Conservation (phyloP, 352 stramenopile genomes). For the Phytophthora sansomeana region DNA sequence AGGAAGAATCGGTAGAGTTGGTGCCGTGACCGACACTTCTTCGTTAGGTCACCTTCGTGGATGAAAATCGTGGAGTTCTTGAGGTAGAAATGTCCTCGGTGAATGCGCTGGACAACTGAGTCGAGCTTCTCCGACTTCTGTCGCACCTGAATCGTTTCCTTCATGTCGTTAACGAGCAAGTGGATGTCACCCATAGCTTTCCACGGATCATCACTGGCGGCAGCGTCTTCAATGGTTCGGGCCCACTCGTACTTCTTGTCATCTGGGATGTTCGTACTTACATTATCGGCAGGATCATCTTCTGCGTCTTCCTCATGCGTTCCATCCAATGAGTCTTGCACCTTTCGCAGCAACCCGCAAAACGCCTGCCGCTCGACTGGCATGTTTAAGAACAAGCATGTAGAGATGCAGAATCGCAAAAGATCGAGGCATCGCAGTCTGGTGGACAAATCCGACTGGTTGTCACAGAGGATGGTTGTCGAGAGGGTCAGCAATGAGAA, state of each 20-base stretch:
- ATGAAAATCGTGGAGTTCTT: constrained; percentile 96
- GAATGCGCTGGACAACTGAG: constrained; percentile 90
- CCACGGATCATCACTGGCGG: constrained; percentile 76
- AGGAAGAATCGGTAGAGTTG: constrained; percentile 90
- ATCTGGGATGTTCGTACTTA: neutral
- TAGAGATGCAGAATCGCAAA: constrained; percentile 83
- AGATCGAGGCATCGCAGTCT: constrained; percentile 86
- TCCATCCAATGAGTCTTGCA: constrained; percentile 65
- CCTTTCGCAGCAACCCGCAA: constrained; percentile 75
- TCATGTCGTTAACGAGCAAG: constrained; percentile 90
- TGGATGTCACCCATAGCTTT: constrained; percentile 91
- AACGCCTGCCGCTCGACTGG: constrained; percentile 78
- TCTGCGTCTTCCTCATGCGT: constrained; percentile 7
- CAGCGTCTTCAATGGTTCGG: constrained; percentile 70
- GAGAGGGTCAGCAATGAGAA: constrained; percentile 93
- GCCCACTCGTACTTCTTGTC: constrained; percentile 54
- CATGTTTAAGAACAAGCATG: constrained; percentile 86
- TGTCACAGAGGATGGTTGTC: constrained; percentile 85
- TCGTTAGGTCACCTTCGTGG: constrained; percentile 94
- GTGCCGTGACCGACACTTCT: constrained; percentile 93
- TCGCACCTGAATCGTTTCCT: constrained; percentile 88
- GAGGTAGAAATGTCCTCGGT: constrained; percentile 91
- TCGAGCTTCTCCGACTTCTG: constrained; percentile 86
- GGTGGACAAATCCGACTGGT: constrained; percentile 78
- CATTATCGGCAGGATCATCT: constrained; percentile 17